Base-by-base conservation (phyloP, 73 alveolate genomes). In the Paramecium biaurelia region DNA sequence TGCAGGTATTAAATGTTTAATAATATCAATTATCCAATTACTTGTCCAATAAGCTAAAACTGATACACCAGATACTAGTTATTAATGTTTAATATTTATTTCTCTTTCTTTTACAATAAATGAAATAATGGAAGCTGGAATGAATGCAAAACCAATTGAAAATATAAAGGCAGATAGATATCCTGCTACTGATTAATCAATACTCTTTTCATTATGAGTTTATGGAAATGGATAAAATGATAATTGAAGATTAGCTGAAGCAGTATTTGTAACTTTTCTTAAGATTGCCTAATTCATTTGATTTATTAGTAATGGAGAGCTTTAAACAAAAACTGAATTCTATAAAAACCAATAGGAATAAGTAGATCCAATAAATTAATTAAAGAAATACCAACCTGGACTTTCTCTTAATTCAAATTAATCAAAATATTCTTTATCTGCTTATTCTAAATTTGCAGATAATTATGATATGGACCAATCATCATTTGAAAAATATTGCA, bases 61-160 rank as follows among this genome's bases (percentile, higher is more conserved):
- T 30, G 96, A 86, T 34, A 97, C 89, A 49, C 99, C 99, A 47
- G 98, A 93, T 11, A 98, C 93, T 35, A 96, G 49, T 85, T 98
- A 97, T 92, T 96, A 94, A 93, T 98, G 99, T 87, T 98, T 97
- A 42, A 98, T 94, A 86, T 96, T 98, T 82, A 86, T 93, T 92
- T 98, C 99, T 93, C 99, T 95, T 92, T 98, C 99, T 89, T 93
- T 93, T 30, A 97, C 96, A 20, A 98, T 97, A 47, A 93, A 93
- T 59, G 96, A 92, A 1, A 97, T 93, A 18, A 98, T 94, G 70
- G 95, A 92, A 26, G 99, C 96, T 5, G 99, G 99, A 20, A 98
- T 97, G 86, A 98, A 92, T 18, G 99, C 92, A 85, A 97, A 96
- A 18, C 99, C 99, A 11, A 98, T 93, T 5, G 99, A 94, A 45